A percentile compares a stretch with the other conserved stretches of the same genome.
phyloP scores from a whole-genome alignment of 768 basidiomycete genomes.

The Cytidiella melzeri region DNA sequence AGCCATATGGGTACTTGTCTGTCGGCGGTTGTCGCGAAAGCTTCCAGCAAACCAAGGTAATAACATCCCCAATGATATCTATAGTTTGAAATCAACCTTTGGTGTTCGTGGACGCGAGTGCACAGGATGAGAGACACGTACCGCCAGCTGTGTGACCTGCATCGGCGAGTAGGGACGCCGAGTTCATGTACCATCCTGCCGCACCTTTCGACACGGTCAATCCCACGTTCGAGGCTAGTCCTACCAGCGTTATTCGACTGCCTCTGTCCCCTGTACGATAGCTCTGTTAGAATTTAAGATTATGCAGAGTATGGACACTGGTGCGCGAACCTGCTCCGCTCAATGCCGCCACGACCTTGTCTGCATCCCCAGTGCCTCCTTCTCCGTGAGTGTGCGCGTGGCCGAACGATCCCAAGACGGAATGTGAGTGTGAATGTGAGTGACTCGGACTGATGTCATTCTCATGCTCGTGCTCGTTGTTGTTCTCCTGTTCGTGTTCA shows the following conservation, averaged over 20 bases:
- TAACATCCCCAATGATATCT: conserved; percentile 88
- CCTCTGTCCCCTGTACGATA: conserved; percentile 83
- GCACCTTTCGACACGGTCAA: conserved; percentile 80
- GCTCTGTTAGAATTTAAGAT: too few relatives aligned
- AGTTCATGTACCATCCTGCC: conserved; percentile 88
- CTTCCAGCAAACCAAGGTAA: conserved; percentile 85
- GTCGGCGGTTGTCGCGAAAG: conserved; percentile 80
- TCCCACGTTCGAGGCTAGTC: conserved; percentile 74
- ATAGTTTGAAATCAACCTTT: background rate
- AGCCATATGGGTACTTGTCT: conserved; percentile 76
- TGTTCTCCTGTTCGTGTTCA: conserved; percentile 11
- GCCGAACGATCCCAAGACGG: conserved; percentile 49
- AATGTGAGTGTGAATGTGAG: conserved; percentile 55
- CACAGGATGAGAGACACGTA: conserved; percentile 30
- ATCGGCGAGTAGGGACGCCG: conserved; percentile 86
- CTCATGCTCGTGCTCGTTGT: conserved; percentile 24
- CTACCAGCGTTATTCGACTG: conserved; percentile 78
- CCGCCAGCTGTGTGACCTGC: conserved; percentile 89
- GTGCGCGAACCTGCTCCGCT: conserved; percentile 51
- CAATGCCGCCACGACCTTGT: conserved; percentile 62
- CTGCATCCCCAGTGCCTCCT: conserved; percentile 52
- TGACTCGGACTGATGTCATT: conserved; percentile 40
- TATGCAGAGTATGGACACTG: too few relatives aligned
- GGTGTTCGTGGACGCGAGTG: background rate
- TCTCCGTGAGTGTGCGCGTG: conserved; percentile 64